Conservation (phyloP, 768 basidiomycete species). For the Leucosporidium scottii region DNA sequence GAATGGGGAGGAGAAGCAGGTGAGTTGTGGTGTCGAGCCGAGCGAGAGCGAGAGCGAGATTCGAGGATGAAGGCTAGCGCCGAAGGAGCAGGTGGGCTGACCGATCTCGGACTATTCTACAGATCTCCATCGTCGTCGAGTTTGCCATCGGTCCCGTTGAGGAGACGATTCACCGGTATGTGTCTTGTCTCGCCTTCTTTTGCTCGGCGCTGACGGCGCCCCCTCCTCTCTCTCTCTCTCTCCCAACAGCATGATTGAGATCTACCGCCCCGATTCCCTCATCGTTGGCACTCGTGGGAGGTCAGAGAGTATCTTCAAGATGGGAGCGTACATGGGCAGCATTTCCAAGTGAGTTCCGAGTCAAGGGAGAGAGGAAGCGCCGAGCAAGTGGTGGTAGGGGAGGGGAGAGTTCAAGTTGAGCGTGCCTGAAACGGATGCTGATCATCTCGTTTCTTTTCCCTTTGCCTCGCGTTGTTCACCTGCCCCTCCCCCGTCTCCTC, state of each 20-base stretch:
- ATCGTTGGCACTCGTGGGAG: slow-evolving; percentile 85
- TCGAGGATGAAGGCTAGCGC: too few relatives aligned
- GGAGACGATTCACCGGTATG: slow-evolving; percentile 81
- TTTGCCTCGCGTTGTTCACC: too few relatives aligned
- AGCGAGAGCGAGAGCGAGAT: too few relatives aligned
- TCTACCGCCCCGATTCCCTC: slow-evolving; percentile 79
- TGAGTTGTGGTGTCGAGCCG: too few relatives aligned
- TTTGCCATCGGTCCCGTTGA: slow-evolving; percentile 87
- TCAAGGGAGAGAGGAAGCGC: too few relatives aligned
- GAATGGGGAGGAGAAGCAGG: slow-evolving; percentile 71
- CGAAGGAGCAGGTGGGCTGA: background rate
- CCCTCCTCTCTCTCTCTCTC: slow-evolving; percentile 11
- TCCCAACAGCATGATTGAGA: slow-evolving; percentile 35
- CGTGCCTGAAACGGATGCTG: too few relatives aligned
- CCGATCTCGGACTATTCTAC: background rate
- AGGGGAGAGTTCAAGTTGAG: too few relatives aligned
- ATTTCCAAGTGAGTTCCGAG: slow-evolving; percentile 49
- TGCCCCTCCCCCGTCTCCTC: too few relatives aligned
- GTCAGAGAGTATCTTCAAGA: slow-evolving; percentile 50
- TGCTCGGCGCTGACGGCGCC: background rate
- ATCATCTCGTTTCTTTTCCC: too few relatives aligned
- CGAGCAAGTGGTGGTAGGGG: too few relatives aligned
- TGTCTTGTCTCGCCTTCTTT: slow-evolving; percentile 50
- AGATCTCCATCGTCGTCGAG: slow-evolving; percentile 87
- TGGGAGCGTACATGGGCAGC: slow-evolving; percentile 54